Evolutionary conservation across 2,329 filamentous ascomycete species (phyloP).

Genomic region (Knufia petricola): DNA sequence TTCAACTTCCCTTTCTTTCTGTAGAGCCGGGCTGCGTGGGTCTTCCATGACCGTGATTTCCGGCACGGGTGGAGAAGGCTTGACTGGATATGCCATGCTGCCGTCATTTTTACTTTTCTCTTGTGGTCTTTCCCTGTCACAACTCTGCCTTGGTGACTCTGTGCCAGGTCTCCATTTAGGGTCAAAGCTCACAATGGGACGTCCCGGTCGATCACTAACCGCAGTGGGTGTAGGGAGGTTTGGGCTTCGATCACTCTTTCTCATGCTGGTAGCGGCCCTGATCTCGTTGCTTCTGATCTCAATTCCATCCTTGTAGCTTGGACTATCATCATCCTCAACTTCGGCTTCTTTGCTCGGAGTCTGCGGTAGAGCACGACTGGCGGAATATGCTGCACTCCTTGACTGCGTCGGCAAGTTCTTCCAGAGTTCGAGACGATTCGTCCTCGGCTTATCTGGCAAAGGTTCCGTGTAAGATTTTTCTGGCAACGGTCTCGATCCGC

Average conservation of each 20-base stretch:
- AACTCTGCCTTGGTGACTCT: slow-evolving; percentile 31
- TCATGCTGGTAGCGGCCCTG: slow-evolving; percentile 80
- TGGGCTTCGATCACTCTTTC: slow-evolving; percentile 71
- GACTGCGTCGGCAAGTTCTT: slow-evolving; percentile 76
- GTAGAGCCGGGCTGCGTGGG: slow-evolving; percentile 5
- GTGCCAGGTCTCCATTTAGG: slow-evolving; percentile 55
- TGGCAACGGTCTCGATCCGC: slow-evolving; percentile 33
- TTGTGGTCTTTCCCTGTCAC: slow-evolving; percentile 16
- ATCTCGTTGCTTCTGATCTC: slow-evolving; percentile 85
- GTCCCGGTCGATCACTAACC: slow-evolving; percentile 80
- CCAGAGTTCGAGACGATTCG: slow-evolving; percentile 62
- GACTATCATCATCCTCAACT: slow-evolving; percentile 37
- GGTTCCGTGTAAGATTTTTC: slow-evolving; percentile 27
- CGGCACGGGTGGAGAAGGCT: slow-evolving; percentile 1
- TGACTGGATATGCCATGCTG: slow-evolving; percentile 3
- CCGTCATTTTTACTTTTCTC: slow-evolving; percentile 13
- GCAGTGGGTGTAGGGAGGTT: slow-evolving; percentile 81
- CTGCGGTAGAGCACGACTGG: slow-evolving; percentile 44
- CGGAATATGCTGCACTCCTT: slow-evolving; percentile 68
- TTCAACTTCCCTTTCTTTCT: slow-evolving; percentile 6
- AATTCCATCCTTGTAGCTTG: slow-evolving; percentile 60
- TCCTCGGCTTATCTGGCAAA: slow-evolving; percentile 35
- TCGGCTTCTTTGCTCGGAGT: slow-evolving; percentile 21
- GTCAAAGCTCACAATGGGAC: slow-evolving; percentile 96
- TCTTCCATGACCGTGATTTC: slow-evolving; percentile 13